Evolutionary conservation across 1,139 yeast species (phyloP).

Genomic region (Taiozyma sp.): DNA sequence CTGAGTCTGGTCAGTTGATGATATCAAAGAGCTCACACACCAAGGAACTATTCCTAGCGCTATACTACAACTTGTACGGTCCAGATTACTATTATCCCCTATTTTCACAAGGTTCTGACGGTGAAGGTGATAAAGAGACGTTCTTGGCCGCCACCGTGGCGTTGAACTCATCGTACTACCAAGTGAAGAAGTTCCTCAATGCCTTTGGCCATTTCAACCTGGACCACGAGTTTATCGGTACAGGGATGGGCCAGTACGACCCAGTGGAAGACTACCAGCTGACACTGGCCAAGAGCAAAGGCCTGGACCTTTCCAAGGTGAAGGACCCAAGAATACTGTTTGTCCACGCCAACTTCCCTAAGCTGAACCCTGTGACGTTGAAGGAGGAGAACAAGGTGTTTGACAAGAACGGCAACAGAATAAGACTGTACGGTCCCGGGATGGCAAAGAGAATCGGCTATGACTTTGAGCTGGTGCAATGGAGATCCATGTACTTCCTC

Average conservation of each 20-base stretch:
- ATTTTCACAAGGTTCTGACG: slow-evolving; percentile 77
- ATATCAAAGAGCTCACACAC: slow-evolving; percentile 62
- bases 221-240: slow-evolving; percentile 43
- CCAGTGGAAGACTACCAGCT: slow-evolving; percentile 52
- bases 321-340: slow-evolving; percentile 42
- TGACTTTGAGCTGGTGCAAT: slow-evolving; percentile 57
- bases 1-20: slow-evolving; percentile 80
- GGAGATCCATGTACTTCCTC: slow-evolving; percentile 53
- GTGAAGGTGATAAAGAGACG: slow-evolving; percentile 91
- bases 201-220: slow-evolving; percentile 48
- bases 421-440: slow-evolving; percentile 50
- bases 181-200: slow-evolving; percentile 52
- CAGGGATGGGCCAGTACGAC: slow-evolving; percentile 72
- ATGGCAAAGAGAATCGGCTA: slow-evolving; percentile 44
- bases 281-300: slow-evolving; percentile 9
- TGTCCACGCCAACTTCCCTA: slow-evolving; percentile 63
- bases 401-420: slow-evolving; percentile 39
- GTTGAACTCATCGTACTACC: slow-evolving; percentile 53
- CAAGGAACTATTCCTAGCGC: slow-evolving; percentile 56
- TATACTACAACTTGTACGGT: slow-evolving; percentile 77
- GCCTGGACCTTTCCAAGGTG: background rate
- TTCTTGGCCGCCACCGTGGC: slow-evolving; percentile 76
- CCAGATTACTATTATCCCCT: slow-evolving; percentile 79
- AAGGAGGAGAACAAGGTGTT: slow-evolving; percentile 37
- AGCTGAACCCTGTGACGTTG: slow-evolving; percentile 53